These are phyloP conservation scores for Podaxis sp. DNA, from an alignment of 768 basidiomycete species.

Conservation along the genomic window DNA sequence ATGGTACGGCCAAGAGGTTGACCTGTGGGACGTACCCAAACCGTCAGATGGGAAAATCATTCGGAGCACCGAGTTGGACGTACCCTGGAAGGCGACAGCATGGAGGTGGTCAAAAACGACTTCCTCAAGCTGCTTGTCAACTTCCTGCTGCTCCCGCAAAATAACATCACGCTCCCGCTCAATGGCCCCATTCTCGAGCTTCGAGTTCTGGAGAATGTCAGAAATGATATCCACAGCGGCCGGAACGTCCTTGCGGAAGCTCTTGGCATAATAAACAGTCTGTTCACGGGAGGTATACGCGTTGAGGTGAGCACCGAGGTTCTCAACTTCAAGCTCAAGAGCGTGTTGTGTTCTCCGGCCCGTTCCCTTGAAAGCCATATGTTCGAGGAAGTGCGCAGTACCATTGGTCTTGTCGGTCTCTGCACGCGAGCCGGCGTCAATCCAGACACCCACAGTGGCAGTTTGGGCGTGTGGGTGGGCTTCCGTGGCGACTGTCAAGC, in stretches of 20 bases:
- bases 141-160: conserved; percentile 95
- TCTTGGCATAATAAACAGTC: conserved; percentile 99
- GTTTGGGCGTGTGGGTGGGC: conserved; percentile 88
- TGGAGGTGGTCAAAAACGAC: conserved; percentile 99
- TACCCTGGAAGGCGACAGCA: conserved; percentile 94
- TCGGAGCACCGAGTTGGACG: conserved; percentile 21
- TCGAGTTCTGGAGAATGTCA: conserved; percentile 96
- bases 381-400: conserved; percentile 97
- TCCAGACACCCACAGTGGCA: conserved; percentile 99
- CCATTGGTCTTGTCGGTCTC: conserved; percentile 95
- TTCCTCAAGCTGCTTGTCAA: conserved; percentile 97
- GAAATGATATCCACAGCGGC: conserved; percentile 93
- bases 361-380: conserved; percentile 98
- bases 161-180: conserved; percentile 97
- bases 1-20: conserved; percentile 97
- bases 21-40: conserved; percentile 36
- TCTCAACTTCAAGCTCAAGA: conserved; percentile 96
- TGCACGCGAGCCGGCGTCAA: conserved; percentile 95
- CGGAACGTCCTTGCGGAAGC: conserved; percentile 93
- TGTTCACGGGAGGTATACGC: conserved; percentile 99
- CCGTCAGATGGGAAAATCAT: conserved; percentile 6
- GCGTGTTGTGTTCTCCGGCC: conserved; percentile 80
- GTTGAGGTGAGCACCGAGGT: conserved; percentile 94
- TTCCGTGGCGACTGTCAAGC: conserved; percentile 93
- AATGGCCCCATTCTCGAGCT: conserved; percentile 80